Evolutionary conservation across 1,139 yeast genomes (phyloP), one percentile per base, ranked within the genome.

Genomic region (Nematodospora anomalae): DNA sequence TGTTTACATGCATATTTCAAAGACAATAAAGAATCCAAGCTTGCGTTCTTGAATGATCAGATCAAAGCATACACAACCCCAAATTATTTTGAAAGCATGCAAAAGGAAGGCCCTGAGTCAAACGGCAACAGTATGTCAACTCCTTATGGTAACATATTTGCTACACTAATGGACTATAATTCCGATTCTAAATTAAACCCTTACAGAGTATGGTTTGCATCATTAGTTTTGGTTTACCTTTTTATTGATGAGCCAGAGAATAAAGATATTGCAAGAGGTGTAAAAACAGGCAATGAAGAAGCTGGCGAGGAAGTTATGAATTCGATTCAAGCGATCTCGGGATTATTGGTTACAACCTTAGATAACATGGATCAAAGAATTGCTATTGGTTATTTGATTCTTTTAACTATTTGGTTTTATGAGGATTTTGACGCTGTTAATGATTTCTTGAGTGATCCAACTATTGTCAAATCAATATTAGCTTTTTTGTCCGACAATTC

Each of bases 191-290:
- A 81, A 40, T 61, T 89, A 29, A 90, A 94, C 48, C 97, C 98
- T 0, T 92, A 88, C 56, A 79, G 82, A 51, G 64, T 80, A 1
- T 94, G 96, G 95, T 90, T 92, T 62, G 81, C 97, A 0, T 69
- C 87, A 1, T 74, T 80, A 3, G 67, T 87, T 3, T 54, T 92
- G 27, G 66, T 85, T 38, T 77, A 76, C 41, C 54, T 89, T 4
- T 76, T 89, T 45, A 75, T 76, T 40, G 77, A 77, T 38, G 86
- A 79, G 30, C 67, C 68, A 39, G 79, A 71, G 20, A 71, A 76
- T 21, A 72, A 76, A 43, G 75, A 71, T 10, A 48, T 73, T 22
- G 75, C 86, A 0, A 62, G 79, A 33, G 54, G 57, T 0, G 68
- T 87, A n/a, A 67, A 67, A n/a, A 71, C 84, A 9, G 96, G 95